Base-by-base conservation (phyloP, 352 stramenopile species). In the Globisporangium megalacanthum region DNA sequence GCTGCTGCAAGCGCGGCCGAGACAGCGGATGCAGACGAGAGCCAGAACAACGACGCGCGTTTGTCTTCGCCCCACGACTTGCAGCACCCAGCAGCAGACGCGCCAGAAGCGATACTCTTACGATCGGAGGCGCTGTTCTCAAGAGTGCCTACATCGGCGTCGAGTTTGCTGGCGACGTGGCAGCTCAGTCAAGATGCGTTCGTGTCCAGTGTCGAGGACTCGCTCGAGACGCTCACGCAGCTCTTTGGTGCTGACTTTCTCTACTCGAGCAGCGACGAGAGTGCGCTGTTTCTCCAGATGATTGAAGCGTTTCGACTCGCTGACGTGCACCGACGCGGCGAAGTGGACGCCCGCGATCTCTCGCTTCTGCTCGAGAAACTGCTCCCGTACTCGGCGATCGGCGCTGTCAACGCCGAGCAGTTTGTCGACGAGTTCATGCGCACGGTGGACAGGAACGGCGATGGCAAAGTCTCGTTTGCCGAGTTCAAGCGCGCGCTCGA, bases 241-340 rank as follows among this genome's bases (percentile, higher is more conserved):
- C 68, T 93, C 4, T 93, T 93, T 46, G 66, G 80, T 19, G 79
- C 90, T 9, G 69, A 69, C 5, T 93, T 93, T 56, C 52, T 79
- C 42, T 90, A 90, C 62, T 74, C 83, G 0, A 75, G 91, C 36
- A 70, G 77, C 20, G 83, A 93, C 15, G 75, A 93, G 46, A 93
- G 80, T 0, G 83, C 81, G 14, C 62, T 93, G 49, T 93, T 91
- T 58, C 88, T 93, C 80, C 83, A 93, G 59, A 93, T 93, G 72
- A 93, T 91, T 55, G 81, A 93, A 52, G 83, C 83, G 0, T 93
- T 93, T 61, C 76, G 83, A 19, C 56, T 88, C 1, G 83, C 81
- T 0, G 83, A 93, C 61, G 86, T 75, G 52, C 80, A 93, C 42
- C 86, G 83, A 59, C 89, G 79, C 36, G 83, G 83, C 6, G 83